phyloP scores from a whole-genome alignment of 2,329 filamentous ascomycete species.

The Microcyclosporella mali region DNA sequence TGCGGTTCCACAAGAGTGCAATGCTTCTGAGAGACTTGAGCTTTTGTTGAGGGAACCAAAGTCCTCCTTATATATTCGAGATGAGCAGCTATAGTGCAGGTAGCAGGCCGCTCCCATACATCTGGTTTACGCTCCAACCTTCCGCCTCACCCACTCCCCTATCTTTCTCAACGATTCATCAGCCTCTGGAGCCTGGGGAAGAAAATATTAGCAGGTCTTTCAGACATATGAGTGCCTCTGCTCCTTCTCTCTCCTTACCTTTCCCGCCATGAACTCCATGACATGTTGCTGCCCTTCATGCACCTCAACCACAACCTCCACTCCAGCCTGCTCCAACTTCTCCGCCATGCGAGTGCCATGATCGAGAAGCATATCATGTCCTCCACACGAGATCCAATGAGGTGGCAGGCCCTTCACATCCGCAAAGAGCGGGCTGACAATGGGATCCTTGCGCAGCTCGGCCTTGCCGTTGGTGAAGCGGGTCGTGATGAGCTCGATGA shows the following conservation, averaged over 20 bases:
- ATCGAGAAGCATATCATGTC: conserved; percentile 47
- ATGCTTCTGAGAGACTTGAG: too few relatives aligned
- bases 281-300: conserved; percentile 41
- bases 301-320: conserved; percentile 42
- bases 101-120: too few relatives aligned
- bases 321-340: conserved; percentile 40
- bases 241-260: too few relatives aligned
- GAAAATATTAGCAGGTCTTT: too few relatives aligned
- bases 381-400: conserved; percentile 48
- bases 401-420: conserved; percentile 36
- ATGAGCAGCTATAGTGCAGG: too few relatives aligned
- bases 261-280: conserved; percentile 26
- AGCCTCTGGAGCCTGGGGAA: conserved; percentile 25
- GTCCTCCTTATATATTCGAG: too few relatives aligned
- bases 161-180: conserved; percentile 6
- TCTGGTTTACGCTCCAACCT: conserved; percentile 4
- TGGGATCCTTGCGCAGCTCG: conserved; percentile 12
- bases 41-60: too few relatives aligned
- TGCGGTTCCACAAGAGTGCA: too few relatives aligned
- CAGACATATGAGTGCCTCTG: too few relatives aligned
- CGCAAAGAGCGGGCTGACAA: conserved; percentile 17
- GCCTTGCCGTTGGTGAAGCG: conserved; percentile 12
- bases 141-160: conserved; percentile 4
- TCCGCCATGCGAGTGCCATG: conserved; percentile 48
- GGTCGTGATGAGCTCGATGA: conserved; percentile 16